Evolutionary conservation across 208 protist species (phyloP).

Genomic region (Acanthamoeba lenticulata): DNA sequence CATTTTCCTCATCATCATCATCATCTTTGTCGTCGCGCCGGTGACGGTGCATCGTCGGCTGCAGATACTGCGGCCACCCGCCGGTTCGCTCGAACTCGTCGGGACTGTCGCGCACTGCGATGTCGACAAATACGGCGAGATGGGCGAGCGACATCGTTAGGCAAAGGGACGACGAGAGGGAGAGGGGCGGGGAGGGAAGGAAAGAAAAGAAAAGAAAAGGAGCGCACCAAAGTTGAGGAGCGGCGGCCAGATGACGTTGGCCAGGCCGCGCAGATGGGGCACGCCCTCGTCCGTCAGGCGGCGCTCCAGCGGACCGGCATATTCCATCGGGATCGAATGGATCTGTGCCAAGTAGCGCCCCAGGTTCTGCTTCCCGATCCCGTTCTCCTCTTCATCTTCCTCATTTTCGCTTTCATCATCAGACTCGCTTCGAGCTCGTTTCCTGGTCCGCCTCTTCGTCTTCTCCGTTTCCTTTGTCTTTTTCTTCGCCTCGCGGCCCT

Average conservation of each 20-base stretch:
- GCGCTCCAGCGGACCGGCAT: background rate
- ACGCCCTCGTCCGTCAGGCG: background rate
- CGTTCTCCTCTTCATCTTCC: background rate
- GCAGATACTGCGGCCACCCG: slow-evolving; percentile 10
- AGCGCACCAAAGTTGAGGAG: slow-evolving; percentile 33
- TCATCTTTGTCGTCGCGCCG: no score
- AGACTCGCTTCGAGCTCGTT: no score
- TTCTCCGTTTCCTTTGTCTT: background rate
- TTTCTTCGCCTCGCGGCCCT: background rate
- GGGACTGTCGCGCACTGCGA: background rate
- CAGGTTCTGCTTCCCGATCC: background rate
- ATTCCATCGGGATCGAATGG: slow-evolving; percentile 2
- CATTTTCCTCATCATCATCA: no score
- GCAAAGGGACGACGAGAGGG: background rate
- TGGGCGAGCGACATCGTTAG: no score
- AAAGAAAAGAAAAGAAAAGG: no score
- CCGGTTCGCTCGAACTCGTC: background rate
- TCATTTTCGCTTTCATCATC: no score
- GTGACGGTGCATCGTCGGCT: no score
- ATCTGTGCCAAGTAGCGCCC: background rate
- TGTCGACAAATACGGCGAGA: no score
- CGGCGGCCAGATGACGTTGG: background rate
- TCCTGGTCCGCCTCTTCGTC: no score
- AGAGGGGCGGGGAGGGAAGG: background rate
- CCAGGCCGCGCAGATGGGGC: background rate